These are phyloP conservation scores for Phoma herbarum DNA, from an alignment of 2,329 filamentous ascomycete species.

Conservation along the genomic window DNA sequence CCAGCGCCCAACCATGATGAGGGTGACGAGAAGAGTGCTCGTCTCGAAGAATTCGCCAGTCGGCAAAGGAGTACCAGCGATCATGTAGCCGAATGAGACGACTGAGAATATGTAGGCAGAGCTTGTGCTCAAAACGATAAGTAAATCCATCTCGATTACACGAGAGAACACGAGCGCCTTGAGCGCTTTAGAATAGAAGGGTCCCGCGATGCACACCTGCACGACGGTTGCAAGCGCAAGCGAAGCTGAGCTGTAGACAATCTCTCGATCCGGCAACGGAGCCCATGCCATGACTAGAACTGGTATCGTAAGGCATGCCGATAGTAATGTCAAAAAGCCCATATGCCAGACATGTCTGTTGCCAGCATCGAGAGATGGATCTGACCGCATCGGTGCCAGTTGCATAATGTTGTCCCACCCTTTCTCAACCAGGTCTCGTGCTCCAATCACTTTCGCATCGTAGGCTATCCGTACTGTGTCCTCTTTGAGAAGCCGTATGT, in stretches of 20 bases:
- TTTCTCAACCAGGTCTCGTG: conserved; percentile 56
- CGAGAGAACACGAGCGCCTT: conserved; percentile 67
- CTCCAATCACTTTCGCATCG: conserved; percentile 59
- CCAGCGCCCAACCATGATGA: conserved; percentile 62
- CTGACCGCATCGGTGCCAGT: conserved; percentile 59
- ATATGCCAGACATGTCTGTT: conserved; percentile 64
- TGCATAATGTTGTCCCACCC: conserved; percentile 35
- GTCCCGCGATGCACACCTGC: conserved; percentile 68
- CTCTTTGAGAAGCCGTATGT: conserved; percentile 28
- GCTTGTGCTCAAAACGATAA: conserved; percentile 72
- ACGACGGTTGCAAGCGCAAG: conserved; percentile 72
- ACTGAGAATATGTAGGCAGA: conserved; percentile 71
- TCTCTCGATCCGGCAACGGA: conserved; percentile 57
- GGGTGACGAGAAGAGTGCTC: conserved; percentile 62
- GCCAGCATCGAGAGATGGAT: conserved; percentile 60
- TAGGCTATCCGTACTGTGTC: conserved; percentile 54
- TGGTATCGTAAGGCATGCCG: conserved; percentile 52
- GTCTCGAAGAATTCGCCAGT: conserved; percentile 64
- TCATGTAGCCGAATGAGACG: conserved; percentile 56
- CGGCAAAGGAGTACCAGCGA: conserved; percentile 48
- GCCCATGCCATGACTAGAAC: conserved; percentile 74
- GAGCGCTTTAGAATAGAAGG: conserved; percentile 73
- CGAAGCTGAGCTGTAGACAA: conserved; percentile 64
- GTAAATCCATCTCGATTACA: conserved; percentile 73
- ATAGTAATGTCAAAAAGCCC: conserved; percentile 51